Evolutionary conservation across 805 yeast species (phyloP).

Genomic region (Suhomyces sp.): DNA sequence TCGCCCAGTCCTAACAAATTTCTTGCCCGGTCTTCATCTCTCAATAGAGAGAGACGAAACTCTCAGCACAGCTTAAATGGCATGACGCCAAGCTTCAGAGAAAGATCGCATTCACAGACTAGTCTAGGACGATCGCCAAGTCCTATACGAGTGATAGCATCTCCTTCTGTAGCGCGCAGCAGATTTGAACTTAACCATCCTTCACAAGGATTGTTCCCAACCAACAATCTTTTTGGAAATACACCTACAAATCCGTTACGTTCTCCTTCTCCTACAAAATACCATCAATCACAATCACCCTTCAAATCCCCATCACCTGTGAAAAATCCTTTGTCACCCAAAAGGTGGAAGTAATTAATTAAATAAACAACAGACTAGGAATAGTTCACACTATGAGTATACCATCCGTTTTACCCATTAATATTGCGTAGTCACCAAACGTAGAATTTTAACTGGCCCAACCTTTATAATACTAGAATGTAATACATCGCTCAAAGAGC

Average conservation of each 20-base stretch:
- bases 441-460: no score
- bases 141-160: background rate
- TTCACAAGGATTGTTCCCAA: background rate
- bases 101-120: constrained; percentile 2
- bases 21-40: background rate
- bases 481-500: no score
- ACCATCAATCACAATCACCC: constrained; percentile 1
- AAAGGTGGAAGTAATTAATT: background rate
- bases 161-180: constrained; percentile 1
- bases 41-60: background rate
- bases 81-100: background rate
- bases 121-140: constrained; percentile 2
- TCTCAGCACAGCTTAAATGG: background rate
- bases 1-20: constrained; percentile 5
- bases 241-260: constrained; percentile 2
- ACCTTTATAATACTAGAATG: no score
- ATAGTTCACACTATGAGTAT: background rate
- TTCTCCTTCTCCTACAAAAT: constrained; percentile 6
- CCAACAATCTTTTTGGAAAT: background rate
- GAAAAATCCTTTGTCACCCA: constrained; percentile 5
- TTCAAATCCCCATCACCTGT: constrained; percentile 8
- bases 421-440: no score
- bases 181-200: background rate
- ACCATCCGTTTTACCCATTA: background rate
- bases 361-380: background rate